Conservation (phyloP, 352 stramenopile species). For the Phytophthora sansomeana region DNA sequence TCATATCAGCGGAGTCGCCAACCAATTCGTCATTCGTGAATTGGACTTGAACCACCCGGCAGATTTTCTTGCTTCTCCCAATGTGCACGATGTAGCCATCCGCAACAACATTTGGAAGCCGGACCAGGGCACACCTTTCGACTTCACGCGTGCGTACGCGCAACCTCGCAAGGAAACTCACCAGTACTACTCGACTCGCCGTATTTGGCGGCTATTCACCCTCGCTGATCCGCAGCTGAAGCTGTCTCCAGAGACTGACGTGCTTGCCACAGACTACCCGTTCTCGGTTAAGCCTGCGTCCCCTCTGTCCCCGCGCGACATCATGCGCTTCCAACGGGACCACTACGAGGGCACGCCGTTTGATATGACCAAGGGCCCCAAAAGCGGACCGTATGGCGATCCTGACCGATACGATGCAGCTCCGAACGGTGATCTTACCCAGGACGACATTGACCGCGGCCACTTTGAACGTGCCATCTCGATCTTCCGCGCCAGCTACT, state of each 20-base stretch:
- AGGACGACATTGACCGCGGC: slow-evolving; percentile 58
- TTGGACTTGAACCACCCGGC: slow-evolving; percentile 78
- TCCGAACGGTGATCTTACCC: slow-evolving; percentile 54
- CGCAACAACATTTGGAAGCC: slow-evolving; percentile 82
- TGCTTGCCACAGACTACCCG: slow-evolving; percentile 84
- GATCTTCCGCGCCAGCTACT: slow-evolving; percentile 94
- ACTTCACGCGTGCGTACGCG: slow-evolving; percentile 91
- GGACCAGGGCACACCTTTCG: slow-evolving; percentile 66
- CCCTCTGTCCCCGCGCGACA: slow-evolving; percentile 77
- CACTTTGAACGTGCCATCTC: slow-evolving; percentile 94
- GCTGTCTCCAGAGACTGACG: slow-evolving; percentile 79
- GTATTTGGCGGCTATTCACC: slow-evolving; percentile 92
- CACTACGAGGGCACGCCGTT: slow-evolving; percentile 95
- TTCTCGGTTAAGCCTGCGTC: slow-evolving; percentile 79
- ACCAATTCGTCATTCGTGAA: slow-evolving; percentile 95
- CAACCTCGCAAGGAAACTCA: slow-evolving; percentile 64
- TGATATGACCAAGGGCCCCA: slow-evolving; percentile 84
- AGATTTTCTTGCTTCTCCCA: slow-evolving; percentile 91
- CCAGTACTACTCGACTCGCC: slow-evolving; percentile 88
- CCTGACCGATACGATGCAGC: slow-evolving; percentile 89
- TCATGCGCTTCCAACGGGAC: slow-evolving; percentile 93
- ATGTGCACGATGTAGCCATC: slow-evolving; percentile 89
- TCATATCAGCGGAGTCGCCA: slow-evolving; percentile 89
- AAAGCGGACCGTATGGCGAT: slow-evolving; percentile 90
- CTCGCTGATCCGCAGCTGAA: slow-evolving; percentile 75